Evolutionary conservation across 805 yeast species (phyloP), one percentile per base, ranked within the genome.

Genomic region (Saturnispora quitensis): DNA sequence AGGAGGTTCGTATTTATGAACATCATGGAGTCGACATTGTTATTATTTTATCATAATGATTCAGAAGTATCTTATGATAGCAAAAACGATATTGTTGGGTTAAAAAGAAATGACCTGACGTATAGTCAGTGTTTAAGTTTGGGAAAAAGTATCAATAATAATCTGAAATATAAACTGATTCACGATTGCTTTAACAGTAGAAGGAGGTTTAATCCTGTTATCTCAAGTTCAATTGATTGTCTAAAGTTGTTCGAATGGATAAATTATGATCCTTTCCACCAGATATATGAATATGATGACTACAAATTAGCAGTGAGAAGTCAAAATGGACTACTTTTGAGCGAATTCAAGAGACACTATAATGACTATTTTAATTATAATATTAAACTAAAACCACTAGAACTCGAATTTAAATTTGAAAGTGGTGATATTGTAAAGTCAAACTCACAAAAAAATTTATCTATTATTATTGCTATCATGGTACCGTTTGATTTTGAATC

Each of bases 401-500:
- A 17, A 17, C 38, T 8, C 28, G 17, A 47, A 18, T 27, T 17
- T 20, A 33, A 40, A 28, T 47, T 15, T n/a, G 38, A 47, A 40
- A 47, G 31, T 18, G 50, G 50, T 27, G 50, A 47, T 28, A 40
- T 47, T n/a, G 36, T 47, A 13, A 28, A 28, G 17, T 15, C 49
- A 25, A 22, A 28, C 24, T 17, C 22, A 27, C 42, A 38, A 38
- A 7, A 24, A 13, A n/a, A 34, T 9, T 22, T 18, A 18, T 38
- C 28, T 22, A 8, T 47, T 31, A 24, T 36, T 17, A 31, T 38
- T 36, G 34, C 17, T n/a, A 13, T 47, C 28, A 13, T 38, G 17
- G 18, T 47, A 18, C 43, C 49, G 2, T 18, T 43, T 8, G 24
- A 25, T 27, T 17, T 43, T 27, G 34, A 25, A 28, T 3, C 6